Percentiles rank a stretch among this genome's conserved stretches.
These are phyloP conservation scores for Lactarius evosmus DNA, from an alignment of 768 basidiomycete species.

Conservation along the genomic window DNA sequence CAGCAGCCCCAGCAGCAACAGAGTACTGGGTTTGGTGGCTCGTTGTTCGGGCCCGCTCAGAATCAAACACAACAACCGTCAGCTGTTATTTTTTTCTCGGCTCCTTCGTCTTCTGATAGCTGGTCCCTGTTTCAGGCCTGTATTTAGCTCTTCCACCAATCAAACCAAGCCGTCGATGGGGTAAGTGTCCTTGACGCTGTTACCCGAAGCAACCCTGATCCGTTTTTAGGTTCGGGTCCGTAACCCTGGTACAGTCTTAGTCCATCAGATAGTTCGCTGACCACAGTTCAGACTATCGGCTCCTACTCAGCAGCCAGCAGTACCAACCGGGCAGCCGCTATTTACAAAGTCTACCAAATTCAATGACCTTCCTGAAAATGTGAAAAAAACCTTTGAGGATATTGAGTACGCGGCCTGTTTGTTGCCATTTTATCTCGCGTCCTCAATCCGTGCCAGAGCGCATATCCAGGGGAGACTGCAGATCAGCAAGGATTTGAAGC, in stretches of 20 bases:
- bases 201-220: background rate
- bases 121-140: conserved; percentile 3
- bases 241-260: background rate
- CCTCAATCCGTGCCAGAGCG: conserved; percentile 40
- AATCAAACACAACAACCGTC: conserved; percentile 32
- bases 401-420: conserved; percentile 56
- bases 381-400: conserved; percentile 59
- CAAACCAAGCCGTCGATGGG: conserved; percentile 3
- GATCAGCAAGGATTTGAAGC: conserved; percentile 75
- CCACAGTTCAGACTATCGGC: conserved; percentile 17
- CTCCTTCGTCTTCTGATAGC: background rate
- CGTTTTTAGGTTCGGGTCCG: conserved; percentile 22
- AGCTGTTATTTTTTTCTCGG: background rate
- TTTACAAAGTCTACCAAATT: conserved; percentile 67
- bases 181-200: background rate
- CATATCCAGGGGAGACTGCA: conserved; percentile 76
- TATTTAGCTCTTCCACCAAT: conserved; percentile 39
- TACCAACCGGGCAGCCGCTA: conserved; percentile 35
- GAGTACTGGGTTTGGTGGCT: conserved; percentile 15
- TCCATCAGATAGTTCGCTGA: conserved; percentile 4
- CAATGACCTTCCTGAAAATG: conserved; percentile 73
- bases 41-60: conserved; percentile 30
- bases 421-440: conserved; percentile 15
- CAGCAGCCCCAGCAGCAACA: conserved; percentile 26
- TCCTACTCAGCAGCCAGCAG: conserved; percentile 14